Conservation (phyloP, 192 early-diverging fungal genomes). For the Linnemannia zychae region DNA sequence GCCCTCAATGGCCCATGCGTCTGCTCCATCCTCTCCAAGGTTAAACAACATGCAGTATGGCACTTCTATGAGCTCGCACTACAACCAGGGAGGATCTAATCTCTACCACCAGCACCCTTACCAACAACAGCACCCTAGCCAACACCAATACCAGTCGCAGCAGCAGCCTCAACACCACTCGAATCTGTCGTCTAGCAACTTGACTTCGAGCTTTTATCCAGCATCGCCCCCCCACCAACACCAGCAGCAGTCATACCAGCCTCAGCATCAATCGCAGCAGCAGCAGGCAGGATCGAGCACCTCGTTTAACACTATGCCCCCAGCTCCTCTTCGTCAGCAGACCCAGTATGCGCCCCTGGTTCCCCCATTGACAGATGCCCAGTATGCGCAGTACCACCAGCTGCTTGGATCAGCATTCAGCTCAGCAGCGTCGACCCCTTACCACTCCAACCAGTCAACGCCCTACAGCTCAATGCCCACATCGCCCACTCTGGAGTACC, state of each 20-base stretch:
- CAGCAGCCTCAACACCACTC: constrained; percentile 15
- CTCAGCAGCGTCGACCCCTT: constrained; percentile 45
- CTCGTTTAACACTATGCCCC: constrained; percentile 16
- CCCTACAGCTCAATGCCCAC: constrained; percentile 55
- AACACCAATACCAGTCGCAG: constrained; percentile 25
- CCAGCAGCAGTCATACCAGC: constrained; percentile 32
- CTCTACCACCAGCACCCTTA: constrained; percentile 33
- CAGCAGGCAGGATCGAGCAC: constrained; percentile 21
- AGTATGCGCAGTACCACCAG: constrained; percentile 45
- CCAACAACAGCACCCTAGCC: constrained; percentile 21
- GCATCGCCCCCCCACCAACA: constrained; percentile 39
- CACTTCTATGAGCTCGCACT: constrained; percentile 28
- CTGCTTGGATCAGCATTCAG: constrained; percentile 49
- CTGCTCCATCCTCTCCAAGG: constrained; percentile 44
- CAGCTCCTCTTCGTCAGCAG: constrained; percentile 38
- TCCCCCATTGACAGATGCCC: constrained; percentile 49
- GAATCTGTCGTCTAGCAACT: constrained; percentile 18
- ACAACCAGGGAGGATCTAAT: constrained; percentile 22
- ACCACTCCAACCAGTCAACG: constrained; percentile 52
- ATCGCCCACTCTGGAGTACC: constrained; percentile 47
- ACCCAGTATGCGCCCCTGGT: constrained; percentile 44
- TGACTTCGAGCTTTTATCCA: constrained; percentile 46
- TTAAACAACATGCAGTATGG: constrained; percentile 38
- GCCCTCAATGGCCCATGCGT: constrained; percentile 36
- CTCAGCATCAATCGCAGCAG: constrained; percentile 29